Conservation (phyloP, 2,329 filamentous ascomycete species). For the Colletotrichum tanaceti region DNA sequence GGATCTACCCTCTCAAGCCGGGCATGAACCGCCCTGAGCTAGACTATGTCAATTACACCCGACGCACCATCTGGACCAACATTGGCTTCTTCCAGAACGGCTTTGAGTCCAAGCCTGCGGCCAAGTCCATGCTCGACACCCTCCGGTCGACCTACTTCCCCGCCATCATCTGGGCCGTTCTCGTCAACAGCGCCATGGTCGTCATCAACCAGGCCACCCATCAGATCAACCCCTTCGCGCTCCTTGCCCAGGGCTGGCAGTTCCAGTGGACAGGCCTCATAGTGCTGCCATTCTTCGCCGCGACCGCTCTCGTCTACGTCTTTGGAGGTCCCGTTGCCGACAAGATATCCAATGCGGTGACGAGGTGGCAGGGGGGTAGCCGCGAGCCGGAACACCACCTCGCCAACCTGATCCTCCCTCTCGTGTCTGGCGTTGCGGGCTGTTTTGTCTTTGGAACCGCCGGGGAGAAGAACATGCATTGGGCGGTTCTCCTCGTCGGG, state of each 20-base stretch:
- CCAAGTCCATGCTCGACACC: conserved; percentile 45
- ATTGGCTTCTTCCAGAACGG: conserved; percentile 49
- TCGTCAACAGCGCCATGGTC: conserved; percentile 48
- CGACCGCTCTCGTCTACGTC: conserved; percentile 42
- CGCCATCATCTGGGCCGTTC: conserved; percentile 49
- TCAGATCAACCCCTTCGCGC: conserved; percentile 41
- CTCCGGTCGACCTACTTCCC: conserved; percentile 50
- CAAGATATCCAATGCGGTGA: conserved; percentile 45
- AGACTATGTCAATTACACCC: conserved; percentile 45
- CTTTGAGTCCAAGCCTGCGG: conserved; percentile 44
- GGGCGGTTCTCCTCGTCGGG: conserved; percentile 46
- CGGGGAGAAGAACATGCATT: conserved; percentile 45
- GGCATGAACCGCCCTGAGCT: conserved; percentile 47
- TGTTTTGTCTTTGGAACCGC: conserved; percentile 49
- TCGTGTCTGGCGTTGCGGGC: conserved; percentile 46
- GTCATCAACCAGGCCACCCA: conserved; percentile 46
- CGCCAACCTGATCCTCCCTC: conserved; percentile 47
- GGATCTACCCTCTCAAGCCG: conserved; percentile 42
- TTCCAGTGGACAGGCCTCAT: conserved; percentile 47
- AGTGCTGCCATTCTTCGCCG: conserved; percentile 44
- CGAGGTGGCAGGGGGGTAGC: conserved; percentile 44
- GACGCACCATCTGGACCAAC: conserved; percentile 48
- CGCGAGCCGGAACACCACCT: conserved; percentile 51
- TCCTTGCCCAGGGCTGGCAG: conserved; percentile 44
- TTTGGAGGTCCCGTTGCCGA: conserved; percentile 48